phyloP scores from a whole-genome alignment of 73 alveolate genomes.

The Paramecium primaurelia region DNA sequence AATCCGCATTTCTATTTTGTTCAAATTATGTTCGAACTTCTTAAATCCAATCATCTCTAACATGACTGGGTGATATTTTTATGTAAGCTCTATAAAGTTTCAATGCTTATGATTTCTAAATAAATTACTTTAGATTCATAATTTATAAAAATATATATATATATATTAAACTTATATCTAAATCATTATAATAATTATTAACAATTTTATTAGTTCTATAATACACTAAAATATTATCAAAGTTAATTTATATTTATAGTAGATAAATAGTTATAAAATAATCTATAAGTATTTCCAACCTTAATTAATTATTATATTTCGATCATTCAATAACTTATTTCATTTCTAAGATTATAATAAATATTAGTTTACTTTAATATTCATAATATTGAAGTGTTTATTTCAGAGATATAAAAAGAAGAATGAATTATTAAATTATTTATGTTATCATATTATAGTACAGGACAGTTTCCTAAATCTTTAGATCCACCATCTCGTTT shows the following conservation, averaged over 20 bases:
- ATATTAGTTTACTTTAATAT: not conserved
- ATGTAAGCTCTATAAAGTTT: not conserved
- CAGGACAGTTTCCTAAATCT: slow-evolving; percentile 48
- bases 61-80: not conserved
- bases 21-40: not conserved
- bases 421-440: not conserved
- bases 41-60: not conserved
- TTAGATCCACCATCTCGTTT: slow-evolving; percentile 9
- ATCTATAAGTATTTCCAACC: no score
- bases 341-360: no score
- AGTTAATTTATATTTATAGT: no score
- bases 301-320: no score
- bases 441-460: slow-evolving; percentile 21
- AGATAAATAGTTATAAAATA: no score
- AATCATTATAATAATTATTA: not conserved
- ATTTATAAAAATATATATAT: not conserved
- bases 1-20: not conserved
- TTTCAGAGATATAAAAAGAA: not conserved
- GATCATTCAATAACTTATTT: no score
- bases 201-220: not conserved
- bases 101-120: not conserved
- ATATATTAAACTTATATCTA: not conserved
- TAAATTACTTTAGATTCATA: not conserved
- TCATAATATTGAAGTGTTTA: not conserved
- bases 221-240: not conserved